Evolutionary conservation across 2,329 filamentous ascomycete genomes (phyloP).

Genomic region (Aspergillus felis): DNA sequence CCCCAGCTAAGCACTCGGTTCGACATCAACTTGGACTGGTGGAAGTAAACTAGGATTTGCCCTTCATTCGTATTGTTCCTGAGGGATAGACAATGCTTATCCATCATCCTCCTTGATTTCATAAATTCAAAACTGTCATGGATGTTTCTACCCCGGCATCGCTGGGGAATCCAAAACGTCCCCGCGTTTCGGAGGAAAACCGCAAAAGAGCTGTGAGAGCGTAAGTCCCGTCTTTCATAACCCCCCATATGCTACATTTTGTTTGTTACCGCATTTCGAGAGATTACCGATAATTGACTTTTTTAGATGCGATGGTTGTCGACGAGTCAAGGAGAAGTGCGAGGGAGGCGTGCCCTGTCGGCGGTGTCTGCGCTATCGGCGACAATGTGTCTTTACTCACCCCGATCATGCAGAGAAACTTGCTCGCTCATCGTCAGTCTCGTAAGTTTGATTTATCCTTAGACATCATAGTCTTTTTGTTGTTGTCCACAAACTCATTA

Average conservation of each 20-base stretch:
- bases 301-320: constrained; percentile 52
- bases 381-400: constrained; percentile 49
- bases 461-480: neutral
- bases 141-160: constrained; percentile 26
- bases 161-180: constrained; percentile 32
- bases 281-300: neutral
- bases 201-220: constrained; percentile 40
- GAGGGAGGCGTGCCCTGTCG: constrained; percentile 54
- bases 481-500: neutral
- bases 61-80: neutral
- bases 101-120: constrained; percentile 22
- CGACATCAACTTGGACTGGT: neutral
- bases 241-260: neutral
- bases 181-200: constrained; percentile 39
- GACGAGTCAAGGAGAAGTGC: constrained; percentile 55
- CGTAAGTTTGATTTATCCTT: constrained; percentile 22
- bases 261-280: neutral
- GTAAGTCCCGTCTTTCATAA: constrained; percentile 20
- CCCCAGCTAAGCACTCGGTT: neutral
- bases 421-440: constrained; percentile 27
- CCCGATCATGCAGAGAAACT: constrained; percentile 32
- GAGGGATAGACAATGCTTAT: constrained; percentile 18
- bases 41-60: neutral
- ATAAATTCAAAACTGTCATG: constrained; percentile 20
- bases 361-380: constrained; percentile 49